Base-by-base conservation (phyloP, 169 alveolate genomes). In the Plasmodium fragile region DNA sequence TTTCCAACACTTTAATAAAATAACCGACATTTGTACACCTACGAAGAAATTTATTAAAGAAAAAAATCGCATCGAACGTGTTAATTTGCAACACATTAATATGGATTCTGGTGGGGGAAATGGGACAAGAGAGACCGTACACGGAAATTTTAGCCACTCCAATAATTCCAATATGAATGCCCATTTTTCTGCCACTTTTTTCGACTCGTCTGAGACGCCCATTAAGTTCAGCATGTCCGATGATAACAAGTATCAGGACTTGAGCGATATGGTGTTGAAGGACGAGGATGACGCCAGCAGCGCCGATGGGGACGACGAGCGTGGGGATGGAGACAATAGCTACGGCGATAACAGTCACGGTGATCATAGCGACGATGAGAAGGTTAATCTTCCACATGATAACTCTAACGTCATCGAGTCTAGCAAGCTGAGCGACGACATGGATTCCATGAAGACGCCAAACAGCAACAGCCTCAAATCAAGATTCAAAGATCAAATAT, bases 131-230 rank as follows among this genome's bases (percentile, higher is more conserved):
- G 69, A 30, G 1, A 81, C 16, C n/a, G 16, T 22, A 73, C 53
- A 72, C 41, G 13, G 65, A 11, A 85, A n/a, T 0, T 80, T 43
- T 45, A 4, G 73, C 34, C 65, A 45, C 6, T 80, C 85, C 53
- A 80, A 80, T 25, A 32, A 81, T 30, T 32, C 59, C 18, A 72
- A 73, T 85, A 59, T 53, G 41, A 18, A 52, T 4, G 43, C 18
- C 25, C 85, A 73, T 16, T 75, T 85, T 25, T 18, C 78, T 5
- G 32, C 82, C 53, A 85, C 41, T 49, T 85, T 85, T 30, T 85
- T 85, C 69, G 93, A 85, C 43, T 73, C 93, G 8, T 85, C 93
- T 11, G 93, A 85, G 41, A 85, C 93, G 18, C 93, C 93, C 28
- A 85, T 85, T 32, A 85, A 85, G 45, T 85, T 85, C 53, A 85